These are phyloP conservation scores for Nitzschia sp. DNA, from an alignment of 108 stramenopile genomes.

Conservation along the genomic window DNA sequence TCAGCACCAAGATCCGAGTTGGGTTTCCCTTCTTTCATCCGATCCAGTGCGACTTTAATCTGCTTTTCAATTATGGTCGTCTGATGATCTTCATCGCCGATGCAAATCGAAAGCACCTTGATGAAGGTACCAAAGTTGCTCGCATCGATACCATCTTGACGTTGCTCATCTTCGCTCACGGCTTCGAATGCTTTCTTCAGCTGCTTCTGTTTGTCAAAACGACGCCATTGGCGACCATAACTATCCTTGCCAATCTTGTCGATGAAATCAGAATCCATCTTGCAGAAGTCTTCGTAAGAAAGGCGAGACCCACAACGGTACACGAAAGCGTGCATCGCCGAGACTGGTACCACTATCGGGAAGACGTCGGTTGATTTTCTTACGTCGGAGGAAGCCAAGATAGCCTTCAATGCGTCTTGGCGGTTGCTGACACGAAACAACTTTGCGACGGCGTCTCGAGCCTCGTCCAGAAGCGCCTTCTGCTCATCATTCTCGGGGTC, in stretches of 20 bases:
- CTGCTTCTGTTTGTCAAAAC: conserved; percentile 3
- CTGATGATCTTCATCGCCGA: conserved; percentile 19
- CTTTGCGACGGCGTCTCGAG: conserved; percentile 3
- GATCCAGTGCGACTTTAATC: background rate
- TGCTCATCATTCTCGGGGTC: conserved; percentile 19
- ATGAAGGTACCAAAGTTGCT: conserved; percentile 21
- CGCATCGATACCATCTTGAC: conserved; percentile 17
- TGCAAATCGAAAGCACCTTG: background rate
- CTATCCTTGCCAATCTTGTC: conserved; percentile 22
- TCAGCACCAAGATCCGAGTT: background rate
- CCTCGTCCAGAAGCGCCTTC: conserved; percentile 15
- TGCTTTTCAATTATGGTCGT: conserved; percentile 11
- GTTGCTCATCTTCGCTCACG: conserved; percentile 13
- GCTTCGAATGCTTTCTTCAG: conserved; percentile 17
- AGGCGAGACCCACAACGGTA: conserved; percentile 24
- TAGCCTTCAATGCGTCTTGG: background rate
- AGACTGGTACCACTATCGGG: conserved; percentile 24
- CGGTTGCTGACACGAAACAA: background rate
- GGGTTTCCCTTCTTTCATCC: background rate
- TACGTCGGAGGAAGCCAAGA: background rate
- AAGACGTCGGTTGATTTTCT: background rate
- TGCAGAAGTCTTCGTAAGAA: conserved; percentile 28
- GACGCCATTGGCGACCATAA: conserved; percentile 23
- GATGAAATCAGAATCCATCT: conserved; percentile 17
- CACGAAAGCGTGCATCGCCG: conserved; percentile 30